Evolutionary conservation across 1,284 basidiomycete species (phyloP), one percentile per base, ranked within the genome.

Genomic region (Cutaneotrichosporon dermatis): DNA sequence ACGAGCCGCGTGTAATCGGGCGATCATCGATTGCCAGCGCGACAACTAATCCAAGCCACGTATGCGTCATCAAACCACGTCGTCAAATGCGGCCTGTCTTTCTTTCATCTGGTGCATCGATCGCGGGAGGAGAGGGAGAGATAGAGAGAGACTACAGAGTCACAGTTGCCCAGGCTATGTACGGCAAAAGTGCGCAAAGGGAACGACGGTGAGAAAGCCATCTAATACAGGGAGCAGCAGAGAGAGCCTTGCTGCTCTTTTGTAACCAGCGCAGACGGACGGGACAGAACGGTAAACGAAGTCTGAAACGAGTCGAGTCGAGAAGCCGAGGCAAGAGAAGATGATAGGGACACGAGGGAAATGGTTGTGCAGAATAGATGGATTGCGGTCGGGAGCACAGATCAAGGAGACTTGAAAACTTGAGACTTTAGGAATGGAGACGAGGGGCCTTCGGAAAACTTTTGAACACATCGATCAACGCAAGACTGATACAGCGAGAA

Each of bases 21-120:
- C 39, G 12, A 40, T 44, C 43, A 44, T 6, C 43, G 13, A 16
- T 16, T 25, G 25, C 25, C 43, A 44, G 43, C 43, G 13, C 13
- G 13, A 13, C 43, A 44, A 13, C 43, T n/a, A 2, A 15, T 34
- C 35, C 34, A 6, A 12, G 10, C 46, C 35, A 49, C 34, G 4
- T 7, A 8, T 25, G 25, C 25, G 33, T 48, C 12, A 25, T 11
- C 16, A 10, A 4, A 15, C 12, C 10, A 45, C 6, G 44, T 5
- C 9, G 44, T 11, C 15, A 10, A 8, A 6, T n/a, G 25, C 45
- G 12, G 1, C 33, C 16, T 34, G 16, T 34, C 16, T 13, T 49
- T 49, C 43, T 40, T 49, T 55, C 45, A 55, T 55, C 54, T 55
- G 53, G 25, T 54, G 53, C 53, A 54, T 55, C 54, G 45, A 48